Evolutionary conservation across 2,329 filamentous ascomycete species (phyloP).

Genomic region (Pezicula rhizophila): DNA sequence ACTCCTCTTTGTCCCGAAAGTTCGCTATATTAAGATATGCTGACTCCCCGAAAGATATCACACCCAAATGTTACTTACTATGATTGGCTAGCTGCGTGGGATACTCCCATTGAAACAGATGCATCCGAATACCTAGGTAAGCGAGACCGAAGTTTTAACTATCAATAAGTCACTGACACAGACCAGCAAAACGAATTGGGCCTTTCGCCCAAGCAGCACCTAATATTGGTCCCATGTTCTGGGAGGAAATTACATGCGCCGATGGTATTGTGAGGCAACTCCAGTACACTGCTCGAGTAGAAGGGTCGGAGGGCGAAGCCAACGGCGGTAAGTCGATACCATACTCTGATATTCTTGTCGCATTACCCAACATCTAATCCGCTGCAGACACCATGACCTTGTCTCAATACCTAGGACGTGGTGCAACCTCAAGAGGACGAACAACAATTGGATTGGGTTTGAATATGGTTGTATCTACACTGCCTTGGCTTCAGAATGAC

Average conservation of each 20-base stretch:
- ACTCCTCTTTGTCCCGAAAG: too few species aligned
- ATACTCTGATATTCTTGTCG: background rate
- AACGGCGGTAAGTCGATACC: constrained; percentile 10
- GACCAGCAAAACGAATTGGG: constrained; percentile 39
- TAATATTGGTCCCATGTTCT: constrained; percentile 58
- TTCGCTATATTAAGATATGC: too few species aligned
- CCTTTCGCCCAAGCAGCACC: constrained; percentile 60
- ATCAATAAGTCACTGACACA: constrained; percentile 4
- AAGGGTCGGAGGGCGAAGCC: constrained; percentile 30
- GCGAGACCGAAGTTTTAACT: constrained; percentile 2
- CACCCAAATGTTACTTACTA: constrained; percentile 52
- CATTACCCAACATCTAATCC: background rate
- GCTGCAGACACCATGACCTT: constrained; percentile 42
- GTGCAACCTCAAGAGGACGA: constrained; percentile 53
- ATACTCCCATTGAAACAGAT: constrained; percentile 39
- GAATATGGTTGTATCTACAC: constrained; percentile 49
- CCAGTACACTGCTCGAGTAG: constrained; percentile 61
- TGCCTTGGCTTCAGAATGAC: constrained; percentile 48
- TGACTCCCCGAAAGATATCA: constrained; percentile 25
- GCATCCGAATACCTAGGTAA: constrained; percentile 37
- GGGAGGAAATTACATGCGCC: constrained; percentile 49
- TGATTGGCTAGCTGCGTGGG: constrained; percentile 58
- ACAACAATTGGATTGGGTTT: constrained; percentile 54
- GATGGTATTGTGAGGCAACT: constrained; percentile 58
- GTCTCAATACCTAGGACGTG: constrained; percentile 58